phyloP scores from a whole-genome alignment of 805 yeast genomes.

The Candida silvicultrix region DNA sequence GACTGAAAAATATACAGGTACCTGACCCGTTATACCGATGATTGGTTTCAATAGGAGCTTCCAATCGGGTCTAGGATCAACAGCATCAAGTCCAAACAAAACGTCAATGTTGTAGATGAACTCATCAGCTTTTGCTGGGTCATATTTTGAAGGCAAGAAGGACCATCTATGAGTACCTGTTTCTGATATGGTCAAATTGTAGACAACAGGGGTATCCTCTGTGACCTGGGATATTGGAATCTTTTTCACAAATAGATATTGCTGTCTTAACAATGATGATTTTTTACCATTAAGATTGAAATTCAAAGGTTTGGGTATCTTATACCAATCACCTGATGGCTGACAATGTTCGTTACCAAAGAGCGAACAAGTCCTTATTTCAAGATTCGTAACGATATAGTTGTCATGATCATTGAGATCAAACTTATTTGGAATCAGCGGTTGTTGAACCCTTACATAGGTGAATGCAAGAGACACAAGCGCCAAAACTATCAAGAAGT shows the following conservation, averaged over 20 bases:
- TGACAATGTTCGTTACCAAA: conserved; percentile 2
- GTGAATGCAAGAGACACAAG: neutral
- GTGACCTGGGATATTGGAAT: neutral
- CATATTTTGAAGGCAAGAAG: neutral
- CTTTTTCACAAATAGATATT: conserved; percentile 11
- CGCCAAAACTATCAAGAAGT: neutral
- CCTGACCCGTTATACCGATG: conserved; percentile 3
- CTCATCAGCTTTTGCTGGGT: neutral
- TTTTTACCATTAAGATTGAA: conserved; percentile 6
- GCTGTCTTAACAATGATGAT: conserved; percentile 5
- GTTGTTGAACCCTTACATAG: neutral
- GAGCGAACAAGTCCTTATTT: conserved; percentile 4
- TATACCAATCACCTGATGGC: conserved; percentile 6
- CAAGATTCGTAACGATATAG: neutral
- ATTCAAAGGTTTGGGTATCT: conserved; percentile 7
- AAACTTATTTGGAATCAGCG: neutral
- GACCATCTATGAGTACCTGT: neutral
- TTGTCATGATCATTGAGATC: neutral
- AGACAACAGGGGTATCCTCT: conserved; percentile 2
- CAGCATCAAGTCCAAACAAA: conserved; percentile 65
- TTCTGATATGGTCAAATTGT: neutral
- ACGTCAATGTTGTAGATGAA: conserved; percentile 59
- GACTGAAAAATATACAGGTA: conserved; percentile 19
- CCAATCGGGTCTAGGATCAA: conserved; percentile 79
- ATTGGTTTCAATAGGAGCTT: conserved; percentile 13